Base-by-base conservation (phyloP, 2,329 filamentous ascomycete genomes). In the Tolypocladium guangdongense region DNA sequence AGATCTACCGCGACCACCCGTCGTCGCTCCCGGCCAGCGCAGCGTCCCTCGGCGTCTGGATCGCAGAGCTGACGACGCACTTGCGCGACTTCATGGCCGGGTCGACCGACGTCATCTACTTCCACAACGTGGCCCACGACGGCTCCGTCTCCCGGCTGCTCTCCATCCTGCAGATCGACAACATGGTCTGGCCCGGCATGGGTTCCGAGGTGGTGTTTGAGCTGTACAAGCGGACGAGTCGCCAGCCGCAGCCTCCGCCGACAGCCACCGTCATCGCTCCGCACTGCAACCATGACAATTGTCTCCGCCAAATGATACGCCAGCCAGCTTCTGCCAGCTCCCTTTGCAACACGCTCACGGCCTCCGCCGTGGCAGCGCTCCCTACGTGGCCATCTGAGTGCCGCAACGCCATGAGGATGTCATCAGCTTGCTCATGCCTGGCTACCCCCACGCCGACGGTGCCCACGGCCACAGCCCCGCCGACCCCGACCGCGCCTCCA, bases 171-270 rank as follows among this genome's bases (percentile, higher is more conserved):
- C 88, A 92, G 69, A 63, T 87, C 1, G 83, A 89, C 24, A 66
- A 74, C 51, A 92, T 92, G 87, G 82, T 90, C 1, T 92, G 88
- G 88, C 88, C 88, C 0, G 88, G 88, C 0, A 90, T 92, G 87
- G 88, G 88, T 0, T 75, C 81, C 11, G 88, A 92, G 69, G 75
- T 92, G 0, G 80, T 90, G 0, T 90, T 91, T 64, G 88, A 92
- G 71, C 64, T 91, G 33, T 90, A 83, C 62, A 72, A 68, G 60
- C 74, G 72, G 43, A 46, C 43, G 43, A 32, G 27, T 49, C 11
- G 53, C 27, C 18, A 30, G 24, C 22, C 52, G 22, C 45, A 50
- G 2, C 54, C 57, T 2, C 57, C 56, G 35, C 52, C 62, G 30
- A 59, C 59, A 8, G n/a, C 55, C 30, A 57, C 59, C 16, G 50